Evolutionary conservation across 441 rosid genomes (phyloP).

Genomic region (Lepidium campestre): DNA sequence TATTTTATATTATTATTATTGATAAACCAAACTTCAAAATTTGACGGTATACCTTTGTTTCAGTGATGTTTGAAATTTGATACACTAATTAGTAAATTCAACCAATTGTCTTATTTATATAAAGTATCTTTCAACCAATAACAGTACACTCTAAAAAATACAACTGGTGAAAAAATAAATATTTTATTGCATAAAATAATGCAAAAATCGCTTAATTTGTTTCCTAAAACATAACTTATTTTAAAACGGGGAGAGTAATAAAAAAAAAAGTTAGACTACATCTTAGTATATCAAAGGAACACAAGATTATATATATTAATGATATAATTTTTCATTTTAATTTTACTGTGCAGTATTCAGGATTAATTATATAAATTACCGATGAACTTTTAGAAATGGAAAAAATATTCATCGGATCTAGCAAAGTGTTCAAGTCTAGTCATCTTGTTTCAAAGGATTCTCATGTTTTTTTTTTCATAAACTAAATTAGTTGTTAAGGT

Average conservation of each 20-base stretch:
- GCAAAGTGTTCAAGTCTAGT: conserved; percentile 23
- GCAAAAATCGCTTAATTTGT: no score
- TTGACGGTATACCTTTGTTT: no score
- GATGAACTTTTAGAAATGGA: not conserved
- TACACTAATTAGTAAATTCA: no score
- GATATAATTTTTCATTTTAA: not conserved
- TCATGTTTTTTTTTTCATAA: not conserved
- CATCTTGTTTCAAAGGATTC: conserved; percentile 47
- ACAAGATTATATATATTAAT: not conserved
- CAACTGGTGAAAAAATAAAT: no score
- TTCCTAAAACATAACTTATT: no score
- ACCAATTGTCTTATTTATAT: no score
- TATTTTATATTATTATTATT: not conserved
- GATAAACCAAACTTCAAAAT: no score
- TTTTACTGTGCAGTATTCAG: not conserved
- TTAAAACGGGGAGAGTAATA: not conserved
- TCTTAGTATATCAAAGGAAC: not conserved
- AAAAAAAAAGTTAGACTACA: not conserved
- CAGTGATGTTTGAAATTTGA: no score
- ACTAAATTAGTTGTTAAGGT: not conserved
- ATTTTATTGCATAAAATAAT: no score
- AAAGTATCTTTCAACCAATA: no score
- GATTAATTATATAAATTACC: not conserved
- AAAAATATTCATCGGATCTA: conserved; percentile 40
- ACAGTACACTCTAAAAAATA: no score